phyloP scores from a whole-genome alignment of 2,329 filamentous ascomycete species.

The Calycina herbarum region DNA sequence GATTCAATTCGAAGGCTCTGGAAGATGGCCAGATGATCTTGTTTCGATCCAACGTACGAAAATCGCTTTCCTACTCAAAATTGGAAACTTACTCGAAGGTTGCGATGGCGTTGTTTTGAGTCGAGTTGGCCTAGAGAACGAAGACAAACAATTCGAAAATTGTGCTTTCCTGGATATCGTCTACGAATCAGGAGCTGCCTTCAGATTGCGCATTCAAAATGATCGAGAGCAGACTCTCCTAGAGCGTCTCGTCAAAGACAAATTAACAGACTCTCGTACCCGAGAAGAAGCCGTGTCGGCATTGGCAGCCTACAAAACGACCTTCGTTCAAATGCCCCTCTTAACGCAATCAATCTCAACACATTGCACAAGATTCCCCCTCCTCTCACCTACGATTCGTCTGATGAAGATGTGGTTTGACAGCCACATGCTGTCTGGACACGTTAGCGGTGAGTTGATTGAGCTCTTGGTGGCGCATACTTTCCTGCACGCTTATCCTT shows the following conservation, averaged over 20 bases:
- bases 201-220: constrained; percentile 84
- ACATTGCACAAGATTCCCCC: constrained; percentile 75
- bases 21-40: constrained; percentile 90
- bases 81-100: constrained; percentile 64
- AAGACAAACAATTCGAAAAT: constrained; percentile 67
- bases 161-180: constrained; percentile 79
- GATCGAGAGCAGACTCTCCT: constrained; percentile 83
- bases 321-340: constrained; percentile 70
- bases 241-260: constrained; percentile 76
- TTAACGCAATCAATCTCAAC: constrained; percentile 81
- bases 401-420: constrained; percentile 89
- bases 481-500: constrained; percentile 82
- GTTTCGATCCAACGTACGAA: constrained; percentile 92
- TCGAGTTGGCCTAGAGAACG: constrained; percentile 82
- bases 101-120: constrained; percentile 56
- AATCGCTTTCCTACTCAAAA: constrained; percentile 76
- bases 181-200: constrained; percentile 69
- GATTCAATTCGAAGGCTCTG: constrained; percentile 90
- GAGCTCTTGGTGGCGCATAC: constrained; percentile 78
- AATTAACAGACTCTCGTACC: constrained; percentile 60
- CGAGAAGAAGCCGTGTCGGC: constrained; percentile 70
- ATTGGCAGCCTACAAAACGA: constrained; percentile 69
- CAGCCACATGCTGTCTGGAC: constrained; percentile 73
- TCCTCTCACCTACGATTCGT: constrained; percentile 79
- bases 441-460: constrained; percentile 77